Evolutionary conservation across 139 green algal genomes (phyloP).

Genomic region (Chlorella sorokiniana): DNA sequence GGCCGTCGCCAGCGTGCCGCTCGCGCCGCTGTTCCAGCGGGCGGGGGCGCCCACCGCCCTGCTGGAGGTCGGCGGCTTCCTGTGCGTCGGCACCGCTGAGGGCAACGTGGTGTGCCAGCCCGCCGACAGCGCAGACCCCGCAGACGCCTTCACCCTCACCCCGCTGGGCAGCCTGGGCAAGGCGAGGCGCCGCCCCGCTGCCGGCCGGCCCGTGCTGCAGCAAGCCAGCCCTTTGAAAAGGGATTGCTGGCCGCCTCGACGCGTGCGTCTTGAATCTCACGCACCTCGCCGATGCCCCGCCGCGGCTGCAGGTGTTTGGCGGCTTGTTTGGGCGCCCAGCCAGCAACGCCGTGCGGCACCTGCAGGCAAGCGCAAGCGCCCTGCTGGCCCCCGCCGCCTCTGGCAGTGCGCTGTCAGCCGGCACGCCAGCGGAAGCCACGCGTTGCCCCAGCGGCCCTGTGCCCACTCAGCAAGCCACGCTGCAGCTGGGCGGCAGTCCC

Average conservation of each 20-base stretch:
- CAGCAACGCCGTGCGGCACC: slow-evolving; percentile 7
- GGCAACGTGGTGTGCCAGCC: slow-evolving; percentile 36
- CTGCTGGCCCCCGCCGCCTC: too few species aligned
- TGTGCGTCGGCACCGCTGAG: slow-evolving; percentile 22
- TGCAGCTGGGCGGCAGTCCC: too few species aligned
- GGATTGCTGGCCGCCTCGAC: too few species aligned
- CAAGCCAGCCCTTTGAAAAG: background rate
- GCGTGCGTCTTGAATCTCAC: background rate
- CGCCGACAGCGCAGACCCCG: background rate
- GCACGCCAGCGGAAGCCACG: too few species aligned
- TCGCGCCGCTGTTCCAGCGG: slow-evolving; percentile 3
- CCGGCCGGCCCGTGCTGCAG: background rate
- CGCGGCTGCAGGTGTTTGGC: slow-evolving; percentile 32
- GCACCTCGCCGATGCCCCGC: too few species aligned
- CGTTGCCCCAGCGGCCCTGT: too few species aligned
- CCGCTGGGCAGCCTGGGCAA: background rate
- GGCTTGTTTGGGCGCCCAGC: slow-evolving; percentile 17
- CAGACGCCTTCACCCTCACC: slow-evolving; percentile 8
- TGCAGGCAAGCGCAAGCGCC: background rate
- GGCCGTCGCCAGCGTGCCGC: background rate
- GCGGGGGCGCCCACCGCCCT: slow-evolving; percentile 15
- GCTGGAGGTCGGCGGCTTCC: slow-evolving; percentile 12
- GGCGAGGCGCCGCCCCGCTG: background rate
- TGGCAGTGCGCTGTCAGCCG: too few species aligned
- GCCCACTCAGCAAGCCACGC: too few species aligned